Base-by-base conservation (phyloP, 495 filamentous ascomycete genomes). In the Entonaema liquescens region DNA sequence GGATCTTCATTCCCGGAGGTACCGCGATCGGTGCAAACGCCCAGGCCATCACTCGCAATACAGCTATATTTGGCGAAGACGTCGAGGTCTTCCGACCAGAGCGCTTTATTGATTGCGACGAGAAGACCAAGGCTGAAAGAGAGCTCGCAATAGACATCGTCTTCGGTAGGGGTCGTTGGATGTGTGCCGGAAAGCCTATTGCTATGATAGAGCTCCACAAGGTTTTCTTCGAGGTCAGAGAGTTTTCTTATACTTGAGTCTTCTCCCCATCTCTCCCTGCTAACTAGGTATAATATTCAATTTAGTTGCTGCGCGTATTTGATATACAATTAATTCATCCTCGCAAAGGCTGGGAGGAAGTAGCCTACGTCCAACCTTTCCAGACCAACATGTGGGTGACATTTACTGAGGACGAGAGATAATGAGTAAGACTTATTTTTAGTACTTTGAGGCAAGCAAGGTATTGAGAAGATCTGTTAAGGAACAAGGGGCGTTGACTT, bases 21-120 rank as follows among this genome's bases (percentile, higher is more conserved):
- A 47, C 42, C 1, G 42, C 19, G 19, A 21, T 47, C 9, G 42
- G 42, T 7, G 17, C 21, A 8, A 47, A 47, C 19, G 21, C 42
- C 17, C 19, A 21, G 1, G 42, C 42, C 8, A 23, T 47, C 8
- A 23, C 42, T 3, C 42, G 42, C 9, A 47, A 19, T 19, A 2
- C 21, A 2, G 42, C 57, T 23, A 59, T 55, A 15, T 55, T 55
- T 7, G 52, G 52, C n/a, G 52, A 55, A 33, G 52, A 55, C 52
- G 52, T 55, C 29, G 52, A 55, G 7, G 28, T 55, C 3, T 55
- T 55, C 52, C 52, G 52, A 3, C 52, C 52, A 19, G 52, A 55
- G 29, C 52, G 52, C 26, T 55, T 55, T 6, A 26, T 55, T 15
- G 52, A 55, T 2, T 21, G 52, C 11, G 52, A 55, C 5, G 52